A percentile compares a stretch with the other conserved stretches of the same genome.
Conservation (phyloP, 495 filamentous ascomycete species). For the Pyronema domesticum region DNA sequence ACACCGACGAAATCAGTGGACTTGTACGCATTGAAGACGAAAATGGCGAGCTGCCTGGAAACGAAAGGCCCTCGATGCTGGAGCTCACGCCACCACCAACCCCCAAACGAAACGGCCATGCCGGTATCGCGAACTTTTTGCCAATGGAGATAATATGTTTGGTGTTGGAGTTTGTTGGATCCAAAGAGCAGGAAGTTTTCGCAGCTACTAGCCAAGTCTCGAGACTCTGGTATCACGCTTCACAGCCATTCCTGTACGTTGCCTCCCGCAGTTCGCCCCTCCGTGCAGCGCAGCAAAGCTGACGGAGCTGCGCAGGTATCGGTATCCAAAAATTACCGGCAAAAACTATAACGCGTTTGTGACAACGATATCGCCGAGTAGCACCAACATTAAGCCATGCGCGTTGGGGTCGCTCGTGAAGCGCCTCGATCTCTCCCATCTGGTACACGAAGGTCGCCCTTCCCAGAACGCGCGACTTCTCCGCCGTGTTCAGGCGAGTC, state of each 20-base stretch:
- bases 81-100: constrained; percentile 18
- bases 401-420: constrained; percentile 37
- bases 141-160: constrained; percentile 19
- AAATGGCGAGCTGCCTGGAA: neutral
- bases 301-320: constrained; percentile 12
- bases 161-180: constrained; percentile 14
- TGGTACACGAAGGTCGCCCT: constrained; percentile 49
- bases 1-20: neutral
- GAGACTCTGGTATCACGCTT: constrained; percentile 45
- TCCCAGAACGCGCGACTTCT: constrained; percentile 48
- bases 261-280: constrained; percentile 2
- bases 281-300: neutral
- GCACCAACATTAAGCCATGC: constrained; percentile 37
- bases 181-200: constrained; percentile 12
- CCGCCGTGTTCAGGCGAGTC: constrained; percentile 36
- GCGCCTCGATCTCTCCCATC: constrained; percentile 36
- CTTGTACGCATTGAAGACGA: constrained; percentile 1
- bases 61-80: constrained; percentile 5
- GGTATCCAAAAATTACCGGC: constrained; percentile 19
- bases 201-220: constrained; percentile 34
- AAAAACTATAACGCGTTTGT: constrained; percentile 41
- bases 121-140: constrained; percentile 1
- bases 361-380: constrained; percentile 42
- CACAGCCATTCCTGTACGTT: constrained; percentile 36
- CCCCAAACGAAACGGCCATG: neutral